A percentile compares a stretch with the other conserved stretches of the same genome.
Conservation (phyloP, 2,329 filamentous ascomycete genomes). For the Neonectria magnoliae region DNA sequence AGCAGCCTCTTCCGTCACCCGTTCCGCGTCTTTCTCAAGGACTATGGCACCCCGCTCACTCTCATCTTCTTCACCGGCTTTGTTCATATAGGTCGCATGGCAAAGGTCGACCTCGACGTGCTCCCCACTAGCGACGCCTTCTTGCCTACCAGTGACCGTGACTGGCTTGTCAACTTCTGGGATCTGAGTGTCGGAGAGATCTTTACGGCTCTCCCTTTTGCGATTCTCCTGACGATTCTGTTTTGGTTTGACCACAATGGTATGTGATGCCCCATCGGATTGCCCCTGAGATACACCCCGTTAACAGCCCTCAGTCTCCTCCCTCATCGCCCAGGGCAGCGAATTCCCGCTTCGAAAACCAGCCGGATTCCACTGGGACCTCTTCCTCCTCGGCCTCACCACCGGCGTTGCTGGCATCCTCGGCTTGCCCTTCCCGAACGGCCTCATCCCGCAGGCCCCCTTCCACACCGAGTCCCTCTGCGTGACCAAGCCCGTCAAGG, state of each 20-base stretch:
- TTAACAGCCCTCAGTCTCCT: slow-evolving; percentile 67
- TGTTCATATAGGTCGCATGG: slow-evolving; percentile 86
- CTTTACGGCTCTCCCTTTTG: slow-evolving; percentile 89
- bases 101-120: slow-evolving; percentile 71
- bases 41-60: slow-evolving; percentile 86
- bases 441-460: slow-evolving; percentile 83
- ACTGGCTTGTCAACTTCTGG: slow-evolving; percentile 87
- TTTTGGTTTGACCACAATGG: slow-evolving; percentile 94
- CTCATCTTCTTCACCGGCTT: slow-evolving; percentile 92
- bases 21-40: slow-evolving; percentile 84
- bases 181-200: slow-evolving; percentile 76
- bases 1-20: slow-evolving; percentile 79
- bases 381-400: slow-evolving; percentile 82
- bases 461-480: slow-evolving; percentile 85
- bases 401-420: slow-evolving; percentile 80
- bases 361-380: slow-evolving; percentile 86
- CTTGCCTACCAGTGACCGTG: slow-evolving; percentile 76
- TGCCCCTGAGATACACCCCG: neutral
- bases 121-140: slow-evolving; percentile 83
- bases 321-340: slow-evolving; percentile 83
- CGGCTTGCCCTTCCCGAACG: slow-evolving; percentile 83
- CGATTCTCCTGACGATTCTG: slow-evolving; percentile 80
- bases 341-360: slow-evolving; percentile 85
- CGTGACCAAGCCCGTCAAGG: slow-evolving; percentile 67
- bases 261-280: slow-evolving; percentile 45